These are phyloP conservation scores for Monosporozyma aquatica DNA, from an alignment of 805 yeast genomes.

Conservation along the genomic window DNA sequence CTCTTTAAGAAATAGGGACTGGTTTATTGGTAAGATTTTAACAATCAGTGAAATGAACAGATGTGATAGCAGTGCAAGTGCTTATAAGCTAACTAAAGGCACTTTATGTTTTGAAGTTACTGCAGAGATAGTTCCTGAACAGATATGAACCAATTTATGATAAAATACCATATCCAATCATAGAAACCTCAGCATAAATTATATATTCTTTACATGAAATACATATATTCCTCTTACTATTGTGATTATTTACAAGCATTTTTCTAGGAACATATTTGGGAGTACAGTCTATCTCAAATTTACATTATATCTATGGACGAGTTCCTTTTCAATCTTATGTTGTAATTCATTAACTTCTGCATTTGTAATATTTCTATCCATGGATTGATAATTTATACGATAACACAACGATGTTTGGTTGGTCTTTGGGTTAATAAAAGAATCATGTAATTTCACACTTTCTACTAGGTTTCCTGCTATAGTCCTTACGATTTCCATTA, in stretches of 20 bases:
- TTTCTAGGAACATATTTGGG: not conserved
- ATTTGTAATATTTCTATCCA: slow-evolving; percentile 86
- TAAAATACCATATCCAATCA: too few species aligned
- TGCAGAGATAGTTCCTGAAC: slow-evolving; percentile 31
- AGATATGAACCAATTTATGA: not conserved
- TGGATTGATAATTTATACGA: slow-evolving; percentile 85
- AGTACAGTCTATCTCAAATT: slow-evolving; percentile 38
- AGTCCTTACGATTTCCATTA: slow-evolving; percentile 85
- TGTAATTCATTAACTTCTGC: slow-evolving; percentile 75
- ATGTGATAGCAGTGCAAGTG: slow-evolving; percentile 41
- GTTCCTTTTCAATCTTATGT: slow-evolving; percentile 48
- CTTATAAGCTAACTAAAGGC: slow-evolving; percentile 56
- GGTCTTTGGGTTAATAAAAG: slow-evolving; percentile 78
- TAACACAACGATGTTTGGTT: slow-evolving; percentile 73
- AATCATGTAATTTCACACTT: slow-evolving; percentile 70
- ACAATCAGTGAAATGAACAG: slow-evolving; percentile 48
- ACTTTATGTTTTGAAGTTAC: slow-evolving; percentile 55
- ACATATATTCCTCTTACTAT: not conserved
- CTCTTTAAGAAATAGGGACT: slow-evolving; percentile 44
- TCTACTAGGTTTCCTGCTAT: slow-evolving; percentile 85
- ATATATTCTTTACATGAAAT: not conserved
- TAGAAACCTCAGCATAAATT: too few species aligned
- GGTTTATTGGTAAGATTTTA: slow-evolving; percentile 69
- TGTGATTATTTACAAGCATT: not conserved
- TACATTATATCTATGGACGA: slow-evolving; percentile 45